A percentile compares a stretch with the other conserved stretches of the same genome.
Conservation (phyloP, 1,284 basidiomycete genomes). For the Exobasidium rhododendri region DNA sequence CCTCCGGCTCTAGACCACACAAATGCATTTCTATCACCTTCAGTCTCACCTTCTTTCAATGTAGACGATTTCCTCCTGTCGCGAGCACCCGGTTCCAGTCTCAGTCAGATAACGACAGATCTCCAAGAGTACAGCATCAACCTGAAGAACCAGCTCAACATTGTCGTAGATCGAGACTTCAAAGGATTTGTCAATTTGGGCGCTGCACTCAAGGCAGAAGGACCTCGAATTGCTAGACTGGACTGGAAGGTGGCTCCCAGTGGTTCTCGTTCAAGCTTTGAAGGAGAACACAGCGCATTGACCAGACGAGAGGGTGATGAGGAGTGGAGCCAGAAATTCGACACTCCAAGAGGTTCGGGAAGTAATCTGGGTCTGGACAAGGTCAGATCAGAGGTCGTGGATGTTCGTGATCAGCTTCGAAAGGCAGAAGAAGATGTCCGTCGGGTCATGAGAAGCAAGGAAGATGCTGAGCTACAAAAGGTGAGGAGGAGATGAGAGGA, state of each 20-base stretch:
- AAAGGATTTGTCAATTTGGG: conserved; percentile 13
- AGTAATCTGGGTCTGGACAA: conserved; percentile 10
- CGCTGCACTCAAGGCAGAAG: conserved; percentile 8
- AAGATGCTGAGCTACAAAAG: neutral
- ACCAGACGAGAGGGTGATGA: neutral
- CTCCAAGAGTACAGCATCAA: neutral
- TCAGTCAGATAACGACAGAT: neutral
- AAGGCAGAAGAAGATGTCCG: conserved; percentile 7
- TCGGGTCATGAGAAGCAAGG: neutral
- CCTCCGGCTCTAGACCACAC: conserved; percentile 5
- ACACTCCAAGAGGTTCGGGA: neutral
- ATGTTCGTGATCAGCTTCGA: conserved; percentile 8
- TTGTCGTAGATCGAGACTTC: conserved; percentile 15
- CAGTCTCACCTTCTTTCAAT: neutral
- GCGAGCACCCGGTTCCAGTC: conserved; percentile 2
- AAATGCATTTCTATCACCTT: neutral
- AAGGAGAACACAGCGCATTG: neutral
- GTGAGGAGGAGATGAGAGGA: no score
- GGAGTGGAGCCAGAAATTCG: neutral
- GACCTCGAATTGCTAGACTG: conserved; percentile 12
- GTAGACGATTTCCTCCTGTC: conserved; percentile 11
- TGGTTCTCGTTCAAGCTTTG: neutral
- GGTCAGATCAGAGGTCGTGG: conserved; percentile 2
- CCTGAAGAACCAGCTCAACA: conserved; percentile 1
- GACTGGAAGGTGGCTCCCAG: conserved; percentile 11